These are phyloP conservation scores for Adiantum capillusveneris DNA, from an alignment of 75 land plant genomes.

Conservation along the genomic window DNA sequence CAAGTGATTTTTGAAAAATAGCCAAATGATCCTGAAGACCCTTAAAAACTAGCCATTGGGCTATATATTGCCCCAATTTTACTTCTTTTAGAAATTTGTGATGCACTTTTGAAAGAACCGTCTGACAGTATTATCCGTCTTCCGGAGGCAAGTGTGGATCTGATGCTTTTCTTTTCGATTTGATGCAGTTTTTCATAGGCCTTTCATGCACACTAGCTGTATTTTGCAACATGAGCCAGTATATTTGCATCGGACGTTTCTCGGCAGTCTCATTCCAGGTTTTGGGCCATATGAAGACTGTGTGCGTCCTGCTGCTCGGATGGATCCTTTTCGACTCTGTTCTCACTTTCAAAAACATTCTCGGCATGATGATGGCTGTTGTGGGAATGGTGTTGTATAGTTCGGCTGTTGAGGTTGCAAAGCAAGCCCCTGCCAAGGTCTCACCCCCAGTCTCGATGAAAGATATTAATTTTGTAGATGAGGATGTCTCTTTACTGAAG, in stretches of 20 bases:
- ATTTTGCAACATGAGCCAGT: constrained; percentile 66
- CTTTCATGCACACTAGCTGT: constrained; percentile 65
- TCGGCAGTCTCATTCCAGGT: constrained; percentile 82
- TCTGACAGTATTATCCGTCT: too few species aligned
- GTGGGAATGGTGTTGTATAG: constrained; percentile 63
- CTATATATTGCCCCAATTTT: too few species aligned
- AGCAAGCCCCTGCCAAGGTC: constrained; percentile 21
- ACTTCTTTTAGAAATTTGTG: too few species aligned
- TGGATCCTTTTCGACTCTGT: constrained; percentile 61
- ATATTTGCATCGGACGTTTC: constrained; percentile 73
- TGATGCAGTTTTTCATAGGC: constrained; percentile 55
- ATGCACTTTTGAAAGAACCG: too few species aligned
- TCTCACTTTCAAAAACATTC: constrained; percentile 46
- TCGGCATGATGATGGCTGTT: constrained; percentile 59
- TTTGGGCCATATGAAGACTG: constrained; percentile 82
- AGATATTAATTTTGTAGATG: constrained; percentile 8
- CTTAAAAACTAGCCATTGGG: too few species aligned
- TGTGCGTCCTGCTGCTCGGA: constrained; percentile 61
- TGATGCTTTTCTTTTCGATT: not conserved
- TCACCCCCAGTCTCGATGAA: not conserved
- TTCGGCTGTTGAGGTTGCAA: constrained; percentile 51
- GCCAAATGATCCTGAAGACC: too few species aligned
- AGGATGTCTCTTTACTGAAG: constrained; percentile 28
- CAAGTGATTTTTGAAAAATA: too few species aligned
- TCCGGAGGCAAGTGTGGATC: too few species aligned